Conservation (phyloP, 2,329 filamentous ascomycete genomes). For the Keithomyces neogunnii region DNA sequence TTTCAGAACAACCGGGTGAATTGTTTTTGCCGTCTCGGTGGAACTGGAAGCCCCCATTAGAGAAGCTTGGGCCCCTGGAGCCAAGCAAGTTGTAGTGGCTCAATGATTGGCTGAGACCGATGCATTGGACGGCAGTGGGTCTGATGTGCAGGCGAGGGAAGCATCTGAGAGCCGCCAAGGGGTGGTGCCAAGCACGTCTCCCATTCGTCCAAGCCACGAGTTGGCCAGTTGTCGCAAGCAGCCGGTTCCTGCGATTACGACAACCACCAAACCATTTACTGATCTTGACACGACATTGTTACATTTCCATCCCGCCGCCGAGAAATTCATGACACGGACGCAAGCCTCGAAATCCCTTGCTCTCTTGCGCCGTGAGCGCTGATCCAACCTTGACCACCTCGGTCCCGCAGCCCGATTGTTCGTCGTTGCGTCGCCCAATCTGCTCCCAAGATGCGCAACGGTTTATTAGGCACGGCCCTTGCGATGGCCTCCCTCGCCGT, state of each 20-base stretch:
- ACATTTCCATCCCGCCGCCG: not conserved
- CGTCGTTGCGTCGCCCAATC: not conserved
- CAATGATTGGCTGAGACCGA: too few relatives aligned
- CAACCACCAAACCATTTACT: too few relatives aligned
- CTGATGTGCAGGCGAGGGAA: too few relatives aligned
- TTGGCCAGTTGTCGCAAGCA: slow-evolving; percentile 4
- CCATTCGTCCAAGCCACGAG: not conserved
- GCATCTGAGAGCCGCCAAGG: too few relatives aligned
- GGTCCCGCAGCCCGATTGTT: not conserved
- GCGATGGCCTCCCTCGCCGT: slow-evolving; percentile 25
- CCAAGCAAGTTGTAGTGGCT: not conserved
- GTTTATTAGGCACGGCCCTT: slow-evolving; percentile 21
- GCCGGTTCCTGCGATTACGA: too few relatives aligned
- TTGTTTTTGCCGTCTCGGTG: slow-evolving; percentile 7
- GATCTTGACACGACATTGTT: too few relatives aligned
- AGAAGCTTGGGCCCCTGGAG: not conserved
- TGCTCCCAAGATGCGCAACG: slow-evolving; percentile 17
- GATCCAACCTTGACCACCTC: not conserved
- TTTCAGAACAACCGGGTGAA: slow-evolving; percentile 8
- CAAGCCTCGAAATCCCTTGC: not conserved
- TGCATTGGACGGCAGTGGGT: too few relatives aligned
- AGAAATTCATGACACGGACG: not conserved
- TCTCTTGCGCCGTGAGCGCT: slow-evolving; percentile 1
- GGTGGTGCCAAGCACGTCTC: too few relatives aligned
- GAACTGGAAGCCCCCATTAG: not conserved